Base-by-base conservation (phyloP, 2,329 filamentous ascomycete species). In the Raffaelea albimanens region DNA sequence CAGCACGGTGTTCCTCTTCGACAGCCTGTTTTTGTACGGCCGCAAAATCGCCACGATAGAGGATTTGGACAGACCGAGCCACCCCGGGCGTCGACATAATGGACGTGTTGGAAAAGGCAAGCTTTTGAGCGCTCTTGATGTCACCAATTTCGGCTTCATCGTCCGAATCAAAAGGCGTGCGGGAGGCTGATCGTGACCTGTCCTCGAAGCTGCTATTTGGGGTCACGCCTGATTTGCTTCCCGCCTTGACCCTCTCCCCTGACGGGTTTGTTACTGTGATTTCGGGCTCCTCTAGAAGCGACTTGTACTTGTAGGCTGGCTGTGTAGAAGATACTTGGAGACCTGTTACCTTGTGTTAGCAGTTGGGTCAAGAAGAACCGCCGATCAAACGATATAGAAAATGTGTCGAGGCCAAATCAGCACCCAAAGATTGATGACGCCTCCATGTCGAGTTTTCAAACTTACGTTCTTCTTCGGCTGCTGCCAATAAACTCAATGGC, bases 161-260 rank as follows among this genome's bases (percentile, higher is more conserved):
- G 50, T 97, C 93, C 2, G 88, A 94, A 53, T 88, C 85, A 49
- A 89, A 75, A 0, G 68, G 83, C 64, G 75, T 67, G 59, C 70
- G 63, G 2, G 67, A 67, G 4, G 71, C 70, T 5, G 78, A 79
- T n/a, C 67, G 58, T 3, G 75, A 75, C 14, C 76, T 73, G 50
- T 82, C 70, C 58, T 95, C 90, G 61, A 90, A 96, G 61, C 83
- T 93, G 11, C 87, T 95, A 46, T 80, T 79, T 1, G 90, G 90
- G 61, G 94, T 90, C 11, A 93, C 78, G 2, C 75, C 73, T 1
- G 72, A 60, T 59, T 79, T 52, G 57, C 67, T 45, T n/a, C n/a
- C n/a, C n/a, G 65, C 60, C 56, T 75, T 80, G 53, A 70, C 67
- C 55, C 75, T 80, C 48, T 84, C 79, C 16, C 81, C 80, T 3